phyloP scores from a whole-genome alignment of 2,329 filamentous ascomycete species.

The Alternaria atra region DNA sequence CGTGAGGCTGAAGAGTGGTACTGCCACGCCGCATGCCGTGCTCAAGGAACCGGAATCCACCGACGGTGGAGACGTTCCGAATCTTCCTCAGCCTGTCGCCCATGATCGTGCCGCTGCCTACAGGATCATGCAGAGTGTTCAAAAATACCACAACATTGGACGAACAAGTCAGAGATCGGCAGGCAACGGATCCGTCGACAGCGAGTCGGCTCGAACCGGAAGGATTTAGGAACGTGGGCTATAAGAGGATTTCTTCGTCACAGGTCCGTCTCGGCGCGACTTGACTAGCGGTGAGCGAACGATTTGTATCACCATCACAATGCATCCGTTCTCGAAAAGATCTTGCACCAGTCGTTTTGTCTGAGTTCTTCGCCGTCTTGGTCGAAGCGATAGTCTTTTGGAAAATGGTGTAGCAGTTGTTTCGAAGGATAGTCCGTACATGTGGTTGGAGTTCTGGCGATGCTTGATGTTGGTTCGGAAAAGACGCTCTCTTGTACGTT shows the following conservation, averaged over 20 bases:
- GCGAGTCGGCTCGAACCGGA: neutral
- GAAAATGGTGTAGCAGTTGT: neutral
- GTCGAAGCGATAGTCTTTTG: neutral
- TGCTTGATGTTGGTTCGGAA: neutral
- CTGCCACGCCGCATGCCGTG: neutral
- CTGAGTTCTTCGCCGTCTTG: neutral
- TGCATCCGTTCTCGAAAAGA: accelerated
- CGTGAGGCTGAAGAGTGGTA: neutral
- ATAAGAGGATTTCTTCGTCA: neutral
- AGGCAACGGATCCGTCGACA: neutral
- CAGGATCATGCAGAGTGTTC: neutral
- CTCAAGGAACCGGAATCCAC: neutral
- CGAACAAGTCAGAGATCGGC: neutral
- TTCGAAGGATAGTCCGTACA: neutral
- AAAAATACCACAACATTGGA: neutral
- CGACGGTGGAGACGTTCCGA: neutral
- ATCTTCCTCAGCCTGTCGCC: neutral
- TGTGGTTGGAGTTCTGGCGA: neutral
- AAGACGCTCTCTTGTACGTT: neutral
- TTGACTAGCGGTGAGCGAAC: neutral
- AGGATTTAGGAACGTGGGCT: neutral
- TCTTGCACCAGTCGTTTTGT: neutral
- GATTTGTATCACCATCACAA: neutral
- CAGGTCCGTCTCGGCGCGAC: neutral
- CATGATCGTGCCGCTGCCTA: neutral